Base-by-base conservation (phyloP, 148 eudicot genomes). In the Tetragonia tetragonoides region DNA sequence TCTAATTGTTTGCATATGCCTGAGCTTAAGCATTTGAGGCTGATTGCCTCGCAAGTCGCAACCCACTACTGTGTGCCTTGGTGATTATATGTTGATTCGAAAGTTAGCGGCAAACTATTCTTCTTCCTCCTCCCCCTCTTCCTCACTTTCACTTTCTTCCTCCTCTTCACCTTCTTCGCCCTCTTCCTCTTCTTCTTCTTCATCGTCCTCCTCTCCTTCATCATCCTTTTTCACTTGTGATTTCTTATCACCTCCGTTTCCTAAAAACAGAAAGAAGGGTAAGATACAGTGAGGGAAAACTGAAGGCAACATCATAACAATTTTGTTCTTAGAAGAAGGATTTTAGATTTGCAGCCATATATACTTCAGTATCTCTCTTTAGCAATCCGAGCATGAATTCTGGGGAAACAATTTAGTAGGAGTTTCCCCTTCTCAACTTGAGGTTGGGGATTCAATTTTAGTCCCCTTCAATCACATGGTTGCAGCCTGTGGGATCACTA, bases 131-230 rank as follows among this genome's bases (percentile, higher is more conserved):
- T 61, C 28, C 3, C 51, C 72, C 3, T 51, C 71, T 39, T 68
- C 72, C 34, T 18, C 47, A 49, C 42, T 51, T 59, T 56, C 65
- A 14, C 46, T 14, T 10, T 71, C 70, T 2, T 70, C 80, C 2
- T 53, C 71, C 12, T 64, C 81, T 7, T 65, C 54, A 0, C 37
- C 72, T 2, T 38, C 67, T 0, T 15, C 76, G 2, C 9, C 77
- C 0, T 66, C 77, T 2, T 56, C 77, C 5, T 64, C 75, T 18
- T 37, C 70, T 0, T 60, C 77, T 11, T 72, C 85, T 42, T 53
- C 79, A 4, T 69, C 69, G 8, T 54, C 46, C 3, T 77, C 81
- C 9, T 74, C 67, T 10, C 64, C 70, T 17, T 74, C 79, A 4
- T 64, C 82, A 34, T 46, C 56, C 66, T 70, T 20, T 44, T 41